A percentile compares a stretch with the other conserved stretches of the same genome.
Evolutionary conservation across 768 basidiomycete species (phyloP).

Genomic region (Gautieria morchelliformis): DNA sequence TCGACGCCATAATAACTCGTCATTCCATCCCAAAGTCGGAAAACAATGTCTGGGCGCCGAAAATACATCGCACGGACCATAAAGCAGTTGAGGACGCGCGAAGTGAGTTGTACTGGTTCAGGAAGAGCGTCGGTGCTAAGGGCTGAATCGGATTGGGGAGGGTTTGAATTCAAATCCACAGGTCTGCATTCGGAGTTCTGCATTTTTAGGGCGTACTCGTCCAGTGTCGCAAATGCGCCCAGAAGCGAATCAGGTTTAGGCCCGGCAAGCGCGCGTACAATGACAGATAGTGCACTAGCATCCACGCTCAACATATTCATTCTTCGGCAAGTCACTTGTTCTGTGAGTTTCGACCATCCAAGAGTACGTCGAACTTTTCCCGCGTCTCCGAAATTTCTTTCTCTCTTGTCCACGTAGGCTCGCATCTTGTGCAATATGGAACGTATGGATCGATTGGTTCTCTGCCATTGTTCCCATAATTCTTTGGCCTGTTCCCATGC

Average conservation of each 20-base stretch:
- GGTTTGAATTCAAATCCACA: too few species aligned
- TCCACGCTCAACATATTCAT: background rate
- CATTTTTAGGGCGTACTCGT: background rate
- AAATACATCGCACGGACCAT: slow-evolving; percentile 3
- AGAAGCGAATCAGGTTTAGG: background rate
- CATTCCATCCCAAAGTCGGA: slow-evolving; percentile 63
- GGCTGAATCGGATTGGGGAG: background rate
- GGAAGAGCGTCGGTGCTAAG: background rate
- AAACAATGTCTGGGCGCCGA: slow-evolving; percentile 51
- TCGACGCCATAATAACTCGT: slow-evolving; percentile 43
- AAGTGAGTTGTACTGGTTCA: background rate
- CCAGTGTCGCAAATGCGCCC: background rate
- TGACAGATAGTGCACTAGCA: background rate
- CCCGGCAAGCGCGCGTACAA: slow-evolving; percentile 1
- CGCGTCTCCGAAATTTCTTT: background rate
- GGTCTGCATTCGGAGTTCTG: background rate
- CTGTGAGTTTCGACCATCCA: background rate
- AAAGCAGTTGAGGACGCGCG: slow-evolving; percentile 3
- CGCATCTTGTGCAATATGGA: background rate
- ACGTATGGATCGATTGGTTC: background rate
- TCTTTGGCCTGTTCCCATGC: slow-evolving; percentile 1
- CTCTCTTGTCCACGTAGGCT: background rate
- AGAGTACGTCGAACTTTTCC: background rate
- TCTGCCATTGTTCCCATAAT: background rate
- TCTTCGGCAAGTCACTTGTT: background rate